Evolutionary conservation across 1,284 basidiomycete species (phyloP).

Genomic region (Cutaneotrichosporon curvatum): DNA sequence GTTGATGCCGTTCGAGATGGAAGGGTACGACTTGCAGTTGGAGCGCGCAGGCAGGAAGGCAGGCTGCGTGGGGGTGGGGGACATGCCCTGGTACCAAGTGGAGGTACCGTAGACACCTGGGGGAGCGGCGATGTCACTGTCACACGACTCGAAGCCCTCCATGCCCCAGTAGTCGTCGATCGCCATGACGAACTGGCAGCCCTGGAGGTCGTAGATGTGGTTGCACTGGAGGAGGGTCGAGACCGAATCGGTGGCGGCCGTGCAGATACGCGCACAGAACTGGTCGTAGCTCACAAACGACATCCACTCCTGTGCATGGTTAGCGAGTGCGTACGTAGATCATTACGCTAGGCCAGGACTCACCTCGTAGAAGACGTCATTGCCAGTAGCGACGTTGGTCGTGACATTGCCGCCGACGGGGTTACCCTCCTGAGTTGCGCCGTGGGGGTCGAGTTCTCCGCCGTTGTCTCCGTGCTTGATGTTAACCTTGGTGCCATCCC

Average conservation of each 20-base stretch:
- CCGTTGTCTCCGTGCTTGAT: slow-evolving; percentile 46
- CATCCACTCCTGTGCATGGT: slow-evolving; percentile 48
- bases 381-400: slow-evolving; percentile 22
- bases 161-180: slow-evolving; percentile 41
- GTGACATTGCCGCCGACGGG: slow-evolving; percentile 53
- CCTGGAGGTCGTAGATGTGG: slow-evolving; percentile 47
- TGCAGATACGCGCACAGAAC: slow-evolving; percentile 48
- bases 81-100: slow-evolving; percentile 44
- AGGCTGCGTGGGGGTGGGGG: slow-evolving; percentile 30
- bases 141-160: slow-evolving; percentile 45
- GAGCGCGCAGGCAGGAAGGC: slow-evolving; percentile 39
- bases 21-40: slow-evolving; percentile 43
- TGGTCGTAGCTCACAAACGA: slow-evolving; percentile 45
- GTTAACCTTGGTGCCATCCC: slow-evolving; percentile 45
- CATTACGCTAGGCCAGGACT: background rate
- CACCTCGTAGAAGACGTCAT: slow-evolving; percentile 46
- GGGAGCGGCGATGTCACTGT: slow-evolving; percentile 43
- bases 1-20: slow-evolving; percentile 39
- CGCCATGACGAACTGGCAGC: slow-evolving; percentile 48
- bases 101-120: slow-evolving; percentile 45
- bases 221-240: slow-evolving; percentile 36
- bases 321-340: slow-evolving; percentile 22
- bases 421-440: slow-evolving; percentile 49
- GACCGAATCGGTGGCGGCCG: slow-evolving; percentile 38
- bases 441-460: slow-evolving; percentile 51